These are phyloP conservation scores for Raddia distichophylla DNA, from an alignment of 176 grass and related monocot species.

Conservation along the genomic window DNA sequence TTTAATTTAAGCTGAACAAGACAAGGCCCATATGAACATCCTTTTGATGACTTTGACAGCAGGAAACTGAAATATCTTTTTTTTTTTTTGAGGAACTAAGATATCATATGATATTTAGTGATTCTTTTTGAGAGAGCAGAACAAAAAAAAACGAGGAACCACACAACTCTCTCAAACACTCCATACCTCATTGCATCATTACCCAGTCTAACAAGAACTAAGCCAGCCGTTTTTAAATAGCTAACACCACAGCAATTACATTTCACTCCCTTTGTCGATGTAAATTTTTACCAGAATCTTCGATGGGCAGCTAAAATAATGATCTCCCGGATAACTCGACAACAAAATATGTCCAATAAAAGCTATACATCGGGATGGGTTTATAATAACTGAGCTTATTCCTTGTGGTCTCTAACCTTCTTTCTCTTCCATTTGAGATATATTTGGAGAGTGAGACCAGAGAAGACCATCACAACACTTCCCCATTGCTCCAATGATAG, in stretches of 20 bases:
- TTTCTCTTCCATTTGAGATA: constrained; percentile 85
- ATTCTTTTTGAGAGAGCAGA: constrained; percentile 10
- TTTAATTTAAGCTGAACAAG: too few relatives aligned
- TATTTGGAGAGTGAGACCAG: constrained; percentile 76
- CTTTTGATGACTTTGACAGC: not conserved
- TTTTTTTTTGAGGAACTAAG: not conserved
- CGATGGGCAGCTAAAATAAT: constrained; percentile 16
- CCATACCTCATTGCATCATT: constrained; percentile 37
- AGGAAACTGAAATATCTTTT: not conserved
- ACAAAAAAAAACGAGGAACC: constrained; percentile 1
- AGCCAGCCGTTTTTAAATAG: not conserved
- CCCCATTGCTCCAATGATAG: constrained; percentile 77
- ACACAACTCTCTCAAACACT: constrained; percentile 31
- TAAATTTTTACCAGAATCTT: constrained; percentile 33
- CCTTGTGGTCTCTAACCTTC: constrained; percentile 59
- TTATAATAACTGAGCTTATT: constrained; percentile 33
- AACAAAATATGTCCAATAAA: constrained; percentile 35
- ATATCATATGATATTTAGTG: constrained; percentile 7
- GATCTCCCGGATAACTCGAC: constrained; percentile 22
- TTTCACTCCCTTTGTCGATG: not conserved
- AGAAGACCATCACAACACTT: constrained; percentile 66
- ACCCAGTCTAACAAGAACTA: constrained; percentile 22
- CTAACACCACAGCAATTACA: constrained; percentile 10
- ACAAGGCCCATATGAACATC: too few relatives aligned
- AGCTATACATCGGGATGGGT: constrained; percentile 20